phyloP scores from a whole-genome alignment of 2,329 filamentous ascomycete genomes.

The Penicillium sp. region DNA sequence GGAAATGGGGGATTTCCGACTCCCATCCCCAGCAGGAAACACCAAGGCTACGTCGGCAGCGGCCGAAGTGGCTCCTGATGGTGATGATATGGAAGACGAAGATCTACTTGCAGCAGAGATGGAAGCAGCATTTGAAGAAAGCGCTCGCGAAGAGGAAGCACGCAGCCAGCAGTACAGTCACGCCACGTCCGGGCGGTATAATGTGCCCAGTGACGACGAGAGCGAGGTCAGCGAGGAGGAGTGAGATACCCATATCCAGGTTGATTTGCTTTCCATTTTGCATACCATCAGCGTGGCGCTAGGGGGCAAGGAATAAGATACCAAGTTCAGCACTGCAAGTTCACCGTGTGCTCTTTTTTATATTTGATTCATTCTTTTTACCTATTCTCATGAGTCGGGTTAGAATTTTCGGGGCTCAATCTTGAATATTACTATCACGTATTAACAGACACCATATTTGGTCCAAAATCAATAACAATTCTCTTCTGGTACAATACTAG shows the following conservation, averaged over 20 bases:
- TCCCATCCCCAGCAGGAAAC: slow-evolving; percentile 36
- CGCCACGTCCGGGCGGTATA: slow-evolving; percentile 28
- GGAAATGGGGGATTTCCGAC: slow-evolving; percentile 36
- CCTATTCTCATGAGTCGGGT: not conserved
- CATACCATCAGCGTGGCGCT: slow-evolving; percentile 19
- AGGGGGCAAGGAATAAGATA: slow-evolving; percentile 11
- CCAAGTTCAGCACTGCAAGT: slow-evolving; percentile 5
- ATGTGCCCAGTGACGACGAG: slow-evolving; percentile 49
- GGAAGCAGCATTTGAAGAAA: slow-evolving; percentile 51
- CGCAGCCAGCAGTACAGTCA: slow-evolving; percentile 31
- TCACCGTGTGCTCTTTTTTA: not conserved
- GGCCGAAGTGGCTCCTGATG: slow-evolving; percentile 10
- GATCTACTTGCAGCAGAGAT: slow-evolving; percentile 56
- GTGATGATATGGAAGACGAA: slow-evolving; percentile 42
- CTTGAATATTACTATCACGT: not conserved
- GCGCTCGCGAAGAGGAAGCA: slow-evolving; percentile 42
- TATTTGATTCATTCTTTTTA: not conserved
- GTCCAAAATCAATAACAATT: not conserved
- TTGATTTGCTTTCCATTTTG: slow-evolving; percentile 4
- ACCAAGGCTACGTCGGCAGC: slow-evolving; percentile 13
- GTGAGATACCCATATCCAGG: slow-evolving; percentile 29
- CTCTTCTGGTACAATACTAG: not conserved
- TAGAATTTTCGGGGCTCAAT: not conserved
- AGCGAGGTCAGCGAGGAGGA: slow-evolving; percentile 66
- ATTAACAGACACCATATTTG: not conserved